A percentile compares a stretch with the other conserved stretches of the same genome.
These are phyloP conservation scores for Hirsutella minnesotensis DNA, from an alignment of 2,329 filamentous ascomycete species.

Conservation along the genomic window DNA sequence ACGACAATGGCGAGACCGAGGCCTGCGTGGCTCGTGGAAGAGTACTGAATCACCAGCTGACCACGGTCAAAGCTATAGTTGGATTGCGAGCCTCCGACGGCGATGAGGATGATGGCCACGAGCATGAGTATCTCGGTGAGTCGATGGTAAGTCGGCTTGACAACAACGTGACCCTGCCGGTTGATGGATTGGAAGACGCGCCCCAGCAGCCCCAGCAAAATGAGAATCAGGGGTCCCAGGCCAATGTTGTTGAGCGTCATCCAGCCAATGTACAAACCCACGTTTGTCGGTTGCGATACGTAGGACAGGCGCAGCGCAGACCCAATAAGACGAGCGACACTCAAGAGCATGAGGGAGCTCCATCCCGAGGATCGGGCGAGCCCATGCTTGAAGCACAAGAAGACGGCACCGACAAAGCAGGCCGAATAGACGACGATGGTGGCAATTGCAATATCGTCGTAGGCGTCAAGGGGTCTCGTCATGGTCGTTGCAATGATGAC, in stretches of 20 bases:
- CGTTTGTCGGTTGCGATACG: conserved; percentile 38
- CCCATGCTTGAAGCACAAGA: conserved; percentile 36
- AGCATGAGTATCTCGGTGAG: conserved; percentile 29
- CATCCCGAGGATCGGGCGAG: conserved; percentile 48
- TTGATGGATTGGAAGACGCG: conserved; percentile 35
- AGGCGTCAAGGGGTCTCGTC: conserved; percentile 12
- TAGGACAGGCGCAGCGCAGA: conserved; percentile 30
- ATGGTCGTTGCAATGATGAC: conserved; percentile 3
- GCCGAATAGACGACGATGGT: conserved; percentile 17
- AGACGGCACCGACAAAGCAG: conserved; percentile 16
- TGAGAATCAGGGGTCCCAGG: conserved; percentile 34
- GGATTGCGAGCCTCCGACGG: conserved; percentile 19
- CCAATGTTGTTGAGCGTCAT: conserved; percentile 19
- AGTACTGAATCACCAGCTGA: conserved; percentile 15
- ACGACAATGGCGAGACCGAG: conserved; percentile 21
- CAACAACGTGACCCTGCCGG: conserved; percentile 17
- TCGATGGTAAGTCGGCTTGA: conserved; percentile 17
- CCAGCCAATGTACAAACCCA: conserved; percentile 20
- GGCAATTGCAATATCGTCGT: conserved; percentile 20
- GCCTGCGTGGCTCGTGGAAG: conserved; percentile 15
- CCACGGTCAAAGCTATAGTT: conserved; percentile 10
- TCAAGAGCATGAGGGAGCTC: conserved; percentile 46
- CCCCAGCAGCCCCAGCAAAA: conserved; percentile 19
- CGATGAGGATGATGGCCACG: conserved; percentile 23
- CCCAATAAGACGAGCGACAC: conserved; percentile 44